phyloP scores from a whole-genome alignment of 2,329 filamentous ascomycete species.

The Bipolaris victoriae region DNA sequence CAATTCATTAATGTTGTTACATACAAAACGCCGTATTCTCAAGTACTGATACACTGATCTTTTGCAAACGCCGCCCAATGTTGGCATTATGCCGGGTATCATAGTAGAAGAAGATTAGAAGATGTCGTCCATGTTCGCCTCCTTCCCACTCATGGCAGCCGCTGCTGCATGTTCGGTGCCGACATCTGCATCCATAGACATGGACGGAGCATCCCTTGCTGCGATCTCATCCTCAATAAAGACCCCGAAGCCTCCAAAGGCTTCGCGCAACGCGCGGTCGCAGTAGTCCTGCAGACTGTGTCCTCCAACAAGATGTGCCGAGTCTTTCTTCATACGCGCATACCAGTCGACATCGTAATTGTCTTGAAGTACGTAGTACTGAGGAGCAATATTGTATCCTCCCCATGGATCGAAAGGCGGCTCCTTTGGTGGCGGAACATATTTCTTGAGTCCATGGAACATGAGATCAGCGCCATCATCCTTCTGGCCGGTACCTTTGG shows the following conservation, averaged over 20 bases:
- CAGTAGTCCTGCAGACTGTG: conserved; percentile 86
- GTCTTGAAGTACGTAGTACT: conserved; percentile 72
- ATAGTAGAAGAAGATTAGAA: conserved; percentile 42
- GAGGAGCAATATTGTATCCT: conserved; percentile 68
- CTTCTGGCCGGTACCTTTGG: conserved; percentile 60
- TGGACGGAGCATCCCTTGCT: conserved; percentile 49
- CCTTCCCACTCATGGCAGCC: conserved; percentile 65
- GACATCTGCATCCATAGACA: conserved; percentile 39
- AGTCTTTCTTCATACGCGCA: conserved; percentile 68
- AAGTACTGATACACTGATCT: not conserved
- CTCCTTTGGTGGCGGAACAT: conserved; percentile 65
- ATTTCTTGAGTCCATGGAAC: conserved; percentile 80
- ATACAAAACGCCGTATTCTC: not conserved
- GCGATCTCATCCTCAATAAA: conserved; percentile 77
- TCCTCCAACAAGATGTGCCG: conserved; percentile 74
- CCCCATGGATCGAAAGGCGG: conserved; percentile 89
- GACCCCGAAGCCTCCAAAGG: conserved; percentile 86
- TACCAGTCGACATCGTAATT: conserved; percentile 79
- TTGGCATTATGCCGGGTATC: conserved; percentile 43
- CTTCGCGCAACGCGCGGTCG: conserved; percentile 79
- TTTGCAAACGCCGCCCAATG: conserved; percentile 37
- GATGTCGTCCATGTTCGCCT: conserved; percentile 53
- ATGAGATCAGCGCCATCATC: conserved; percentile 52
- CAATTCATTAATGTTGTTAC: not conserved
- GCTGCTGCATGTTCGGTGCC: conserved; percentile 51